Evolutionary conservation across 176 grass and related monocot genomes (phyloP).

Genomic region (Cenchrus purpureus): DNA sequence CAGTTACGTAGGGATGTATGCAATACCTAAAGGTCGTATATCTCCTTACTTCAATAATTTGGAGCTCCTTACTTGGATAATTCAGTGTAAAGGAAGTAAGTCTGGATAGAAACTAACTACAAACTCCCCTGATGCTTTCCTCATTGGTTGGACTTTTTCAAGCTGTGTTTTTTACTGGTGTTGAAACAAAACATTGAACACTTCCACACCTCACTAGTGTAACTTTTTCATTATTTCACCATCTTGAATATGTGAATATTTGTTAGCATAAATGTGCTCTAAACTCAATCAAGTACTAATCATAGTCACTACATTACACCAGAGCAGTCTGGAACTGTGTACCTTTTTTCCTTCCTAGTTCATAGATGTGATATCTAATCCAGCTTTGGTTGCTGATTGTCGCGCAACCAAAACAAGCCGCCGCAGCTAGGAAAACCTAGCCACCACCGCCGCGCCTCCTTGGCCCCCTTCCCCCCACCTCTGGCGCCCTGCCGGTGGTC

Average conservation of each 20-base stretch:
- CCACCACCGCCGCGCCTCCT: too few relatives aligned
- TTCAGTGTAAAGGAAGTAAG: neutral
- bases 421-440: too few relatives aligned
- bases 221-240: neutral
- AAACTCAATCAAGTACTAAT: neutral
- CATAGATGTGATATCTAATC: too few relatives aligned
- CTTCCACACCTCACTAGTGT: neutral
- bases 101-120: constrained; percentile 1
- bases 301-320: neutral
- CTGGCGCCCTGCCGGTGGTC: too few relatives aligned
- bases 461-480: too few relatives aligned
- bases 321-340: neutral
- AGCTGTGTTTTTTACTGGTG: neutral
- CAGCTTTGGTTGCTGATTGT: too few relatives aligned
- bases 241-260: neutral
- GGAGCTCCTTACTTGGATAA: neutral
- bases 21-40: neutral
- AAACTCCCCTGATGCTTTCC: neutral
- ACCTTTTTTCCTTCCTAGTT: neutral
- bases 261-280: neutral
- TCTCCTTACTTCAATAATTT: neutral
- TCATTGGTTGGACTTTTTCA: neutral
- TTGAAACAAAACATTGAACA: constrained; percentile 16
- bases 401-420: too few relatives aligned
- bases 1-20: neutral